Evolutionary conservation across 495 filamentous ascomycete genomes (phyloP).

Genomic region (Hypoxylon fragiforme): DNA sequence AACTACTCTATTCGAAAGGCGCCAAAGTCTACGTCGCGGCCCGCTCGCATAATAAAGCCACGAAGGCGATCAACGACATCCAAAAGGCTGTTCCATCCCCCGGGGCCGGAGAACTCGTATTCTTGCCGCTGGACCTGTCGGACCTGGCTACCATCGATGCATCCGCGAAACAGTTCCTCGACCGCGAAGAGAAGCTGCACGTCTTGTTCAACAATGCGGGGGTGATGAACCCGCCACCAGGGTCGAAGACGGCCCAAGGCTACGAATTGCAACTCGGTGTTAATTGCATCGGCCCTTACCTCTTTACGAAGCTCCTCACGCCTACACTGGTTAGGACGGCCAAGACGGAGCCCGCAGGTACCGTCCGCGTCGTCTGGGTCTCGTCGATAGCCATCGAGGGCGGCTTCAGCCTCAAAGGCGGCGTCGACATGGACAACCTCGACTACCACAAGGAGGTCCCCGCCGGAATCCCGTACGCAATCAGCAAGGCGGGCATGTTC

Average conservation of each 20-base stretch:
- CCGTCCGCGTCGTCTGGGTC: conserved; percentile 52
- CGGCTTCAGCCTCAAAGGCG: conserved; percentile 11
- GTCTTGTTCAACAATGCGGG: conserved; percentile 44
- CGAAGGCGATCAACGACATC: conserved; percentile 23
- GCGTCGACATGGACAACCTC: conserved; percentile 41
- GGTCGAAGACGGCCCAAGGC: conserved; percentile 37
- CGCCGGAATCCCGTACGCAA: conserved; percentile 30
- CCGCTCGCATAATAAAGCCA: conserved; percentile 40
- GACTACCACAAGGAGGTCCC: conserved; percentile 29
- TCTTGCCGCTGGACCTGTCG: conserved; percentile 30
- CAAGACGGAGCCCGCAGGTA: conserved; percentile 28
- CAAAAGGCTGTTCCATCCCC: conserved; percentile 9
- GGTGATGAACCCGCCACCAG: conserved; percentile 32
- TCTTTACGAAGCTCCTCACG: conserved; percentile 47
- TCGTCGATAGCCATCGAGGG: conserved; percentile 26
- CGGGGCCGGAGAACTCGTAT: conserved; percentile 19
- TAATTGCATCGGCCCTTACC: conserved; percentile 44
- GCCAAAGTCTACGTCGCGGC: conserved; percentile 56
- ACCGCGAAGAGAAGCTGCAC: conserved; percentile 26
- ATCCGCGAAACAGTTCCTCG: conserved; percentile 19
- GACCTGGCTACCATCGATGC: conserved; percentile 27
- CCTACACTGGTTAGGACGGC: conserved; percentile 47
- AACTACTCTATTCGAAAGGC: conserved; percentile 45
- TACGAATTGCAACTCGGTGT: conserved; percentile 43
- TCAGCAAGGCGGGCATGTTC: conserved; percentile 45